Evolutionary conservation across 164 flowering plant species (phyloP), one percentile per base, ranked within the genome.

Genomic region (Nelumbo lutea): DNA sequence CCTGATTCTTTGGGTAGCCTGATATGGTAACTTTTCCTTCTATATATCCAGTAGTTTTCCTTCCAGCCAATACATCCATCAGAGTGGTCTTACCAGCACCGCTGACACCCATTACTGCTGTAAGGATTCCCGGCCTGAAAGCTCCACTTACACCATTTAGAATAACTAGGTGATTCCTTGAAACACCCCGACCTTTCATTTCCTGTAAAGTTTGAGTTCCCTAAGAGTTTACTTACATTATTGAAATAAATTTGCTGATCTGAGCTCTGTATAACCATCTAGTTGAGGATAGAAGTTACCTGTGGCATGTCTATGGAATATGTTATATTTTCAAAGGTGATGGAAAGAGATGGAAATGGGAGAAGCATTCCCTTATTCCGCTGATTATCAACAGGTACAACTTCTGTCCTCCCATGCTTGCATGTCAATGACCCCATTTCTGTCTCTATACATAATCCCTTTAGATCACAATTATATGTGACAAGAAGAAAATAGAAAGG

Each of bases 331-430:
- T 6, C 41, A 11, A 48, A 41, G 5, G 9, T 79, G 68, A 90
- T 71, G 6, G 84, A 82, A 65, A 77, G 83, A 6, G 83, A 93
- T 61, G 80, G 67, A 71, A 90, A 88, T 55, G 93, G 93, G 64
- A 90, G 88, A 72, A 84, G 79, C 90, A 90, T 88, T 75, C 89
- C 91, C 62, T 65, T 77, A 46, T 83, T 83, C 71, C 58, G 71
- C 40, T 58, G 70, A 41, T 52, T 75, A 51, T 62, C 67, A 27
- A 57, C 68, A 9, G 3, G 53, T 59, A 64, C 64, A 14, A 76
- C 73, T 42, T 75, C 73, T 42, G 43, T 27, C 68, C 75, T 68
- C 2, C 59, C 38, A 70, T 68, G 13, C 43, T 67, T 15, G 57
- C 60, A 48, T 59, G 61, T 48, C 66, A 64, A 42, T 66, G 51